Conservation (phyloP, 2,329 filamentous ascomycete genomes). For the Cladosporium sphaerospermum region DNA sequence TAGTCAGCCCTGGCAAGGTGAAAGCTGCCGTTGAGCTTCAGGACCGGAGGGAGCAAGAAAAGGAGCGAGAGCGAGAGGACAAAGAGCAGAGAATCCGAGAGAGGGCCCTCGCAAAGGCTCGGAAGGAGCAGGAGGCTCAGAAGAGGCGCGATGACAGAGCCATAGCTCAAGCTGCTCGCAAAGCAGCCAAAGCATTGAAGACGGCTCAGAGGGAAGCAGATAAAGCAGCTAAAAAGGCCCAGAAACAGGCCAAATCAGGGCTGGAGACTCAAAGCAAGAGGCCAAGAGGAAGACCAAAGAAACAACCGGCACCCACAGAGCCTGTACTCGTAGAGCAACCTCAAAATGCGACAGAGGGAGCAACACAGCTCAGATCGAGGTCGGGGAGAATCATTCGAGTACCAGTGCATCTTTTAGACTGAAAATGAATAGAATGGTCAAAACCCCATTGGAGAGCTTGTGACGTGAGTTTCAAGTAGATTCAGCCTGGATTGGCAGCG, state of each 20-base stretch:
- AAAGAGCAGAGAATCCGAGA: not conserved
- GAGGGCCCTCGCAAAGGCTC: not conserved
- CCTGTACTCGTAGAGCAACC: not conserved
- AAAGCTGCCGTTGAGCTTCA: not conserved
- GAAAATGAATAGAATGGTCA: conserved; percentile 18
- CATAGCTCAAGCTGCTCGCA: not conserved
- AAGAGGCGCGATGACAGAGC: not conserved
- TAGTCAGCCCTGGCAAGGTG: conserved; percentile 1
- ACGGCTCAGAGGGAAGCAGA: not conserved
- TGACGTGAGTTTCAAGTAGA: too few relatives aligned
- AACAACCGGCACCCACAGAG: not conserved
- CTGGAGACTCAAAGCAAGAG: not conserved
- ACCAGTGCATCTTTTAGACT: not conserved
- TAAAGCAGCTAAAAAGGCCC: not conserved
- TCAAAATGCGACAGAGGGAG: not conserved
- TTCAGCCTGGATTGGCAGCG: too few relatives aligned
- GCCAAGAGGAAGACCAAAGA: not conserved
- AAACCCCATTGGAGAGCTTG: not conserved
- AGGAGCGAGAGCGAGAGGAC: not conserved
- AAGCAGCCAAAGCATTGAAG: not conserved
- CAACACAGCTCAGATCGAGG: not conserved
- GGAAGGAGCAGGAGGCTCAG: not conserved
- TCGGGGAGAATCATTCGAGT: not conserved
- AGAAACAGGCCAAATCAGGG: not conserved
- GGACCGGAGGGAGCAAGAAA: not conserved